Base-by-base conservation (phyloP, 768 basidiomycete species). In the Auricularia auricula-judae region DNA sequence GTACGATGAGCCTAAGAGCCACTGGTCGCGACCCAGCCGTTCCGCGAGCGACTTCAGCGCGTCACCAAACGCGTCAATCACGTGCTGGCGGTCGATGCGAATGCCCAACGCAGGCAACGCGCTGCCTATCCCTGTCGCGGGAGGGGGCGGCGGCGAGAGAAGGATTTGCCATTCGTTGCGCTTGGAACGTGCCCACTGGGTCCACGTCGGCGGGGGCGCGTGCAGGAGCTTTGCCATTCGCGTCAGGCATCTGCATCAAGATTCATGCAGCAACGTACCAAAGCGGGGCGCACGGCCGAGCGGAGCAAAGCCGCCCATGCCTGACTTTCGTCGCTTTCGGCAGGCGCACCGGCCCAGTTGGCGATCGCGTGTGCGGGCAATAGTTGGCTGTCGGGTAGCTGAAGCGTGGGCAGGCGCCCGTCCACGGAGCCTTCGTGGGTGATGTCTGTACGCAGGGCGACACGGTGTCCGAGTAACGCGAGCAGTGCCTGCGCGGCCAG, bases 401-500 rank as follows among this genome's bases (percentile, higher is more conserved):
- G 63, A 3, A 64, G 54, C 10, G 54, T 64, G n/a, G 63, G 63
- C 36, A 64, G 23, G 14, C 18, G 23, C 42, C 63, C 63, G 47
- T 64, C 63, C 16, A 64, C 56, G 16, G 43, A 51, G 42, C 63
- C 63, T 16, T 58, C 36, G 7, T 51, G 54, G 23, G 42, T 43
- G 33, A 64, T 36, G 58, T 64, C 63, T 35, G 36, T 58, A 35
- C 63, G 54, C 54, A 64, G 39, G n/a, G 35, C 58, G 23, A 64
- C 63, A 33, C n/a, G 54, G 3, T 18, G 23, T 3, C 63, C 63
- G 18, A 36, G 43, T 3, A 64, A 42, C 16, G 63, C 56, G 34
- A 64, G 54, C 36, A 54, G 42, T n/a, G 63, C 63, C 39, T 64
- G 63, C 35, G 54, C 54, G 36, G 54, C 58, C 54, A 64, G 53